phyloP scores from a whole-genome alignment of 1,284 basidiomycete genomes.

The Omphalotus olearius region DNA sequence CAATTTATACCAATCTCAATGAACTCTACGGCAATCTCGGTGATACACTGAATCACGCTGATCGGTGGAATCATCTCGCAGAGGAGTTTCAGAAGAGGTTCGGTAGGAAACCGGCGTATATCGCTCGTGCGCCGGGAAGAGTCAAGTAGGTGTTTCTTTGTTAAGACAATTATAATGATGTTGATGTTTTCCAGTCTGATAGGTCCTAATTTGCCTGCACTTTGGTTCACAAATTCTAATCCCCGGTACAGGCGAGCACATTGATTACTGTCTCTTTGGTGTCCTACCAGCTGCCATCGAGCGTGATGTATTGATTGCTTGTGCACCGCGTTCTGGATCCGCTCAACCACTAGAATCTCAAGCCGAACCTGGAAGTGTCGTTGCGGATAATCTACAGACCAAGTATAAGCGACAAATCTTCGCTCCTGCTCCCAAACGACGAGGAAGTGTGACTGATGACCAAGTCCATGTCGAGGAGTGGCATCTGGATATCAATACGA shows the following conservation, averaged over 20 bases:
- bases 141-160: slow-evolving; percentile 58
- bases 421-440: slow-evolving; percentile 36
- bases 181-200: slow-evolving; percentile 31
- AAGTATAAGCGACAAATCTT: slow-evolving; percentile 60
- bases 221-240: neutral
- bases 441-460: slow-evolving; percentile 26
- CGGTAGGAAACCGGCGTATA: slow-evolving; percentile 62
- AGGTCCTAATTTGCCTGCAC: slow-evolving; percentile 20
- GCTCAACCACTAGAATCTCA: slow-evolving; percentile 19
- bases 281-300: slow-evolving; percentile 85
- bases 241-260: slow-evolving; percentile 67
- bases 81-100: slow-evolving; percentile 63
- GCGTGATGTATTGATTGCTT: slow-evolving; percentile 81
- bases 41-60: slow-evolving; percentile 54
- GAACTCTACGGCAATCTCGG: slow-evolving; percentile 57
- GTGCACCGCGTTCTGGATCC: slow-evolving; percentile 41
- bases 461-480: slow-evolving; percentile 49
- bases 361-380: slow-evolving; percentile 41
- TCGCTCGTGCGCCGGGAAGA: slow-evolving; percentile 80
- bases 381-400: slow-evolving; percentile 61
- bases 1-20: slow-evolving; percentile 57
- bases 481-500: slow-evolving; percentile 71
- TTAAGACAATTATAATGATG: neutral
- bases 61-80: slow-evolving; percentile 63
- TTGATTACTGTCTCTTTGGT: slow-evolving; percentile 80